These are phyloP conservation scores for Grosmannia clavigera DNA, from an alignment of 2,329 filamentous ascomycete species.

Conservation along the genomic window DNA sequence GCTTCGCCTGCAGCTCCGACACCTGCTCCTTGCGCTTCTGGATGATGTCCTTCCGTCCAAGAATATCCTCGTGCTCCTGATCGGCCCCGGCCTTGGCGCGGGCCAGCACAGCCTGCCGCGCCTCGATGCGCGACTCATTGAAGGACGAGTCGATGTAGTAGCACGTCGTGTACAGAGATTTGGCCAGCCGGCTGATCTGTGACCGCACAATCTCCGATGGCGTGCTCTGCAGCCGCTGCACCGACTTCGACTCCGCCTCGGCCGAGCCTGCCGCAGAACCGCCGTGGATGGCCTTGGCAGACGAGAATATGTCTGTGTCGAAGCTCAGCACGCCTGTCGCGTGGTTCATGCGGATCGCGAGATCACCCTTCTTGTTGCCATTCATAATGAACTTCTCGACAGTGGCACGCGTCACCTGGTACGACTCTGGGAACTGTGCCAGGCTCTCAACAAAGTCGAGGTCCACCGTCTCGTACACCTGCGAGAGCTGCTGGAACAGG, in stretches of 20 bases:
- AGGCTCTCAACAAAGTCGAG: conserved; percentile 86
- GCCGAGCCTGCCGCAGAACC: conserved; percentile 78
- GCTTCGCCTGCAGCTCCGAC: conserved; percentile 75
- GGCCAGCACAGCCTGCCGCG: conserved; percentile 66
- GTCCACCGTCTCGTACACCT: conserved; percentile 97
- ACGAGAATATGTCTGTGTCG: conserved; percentile 96
- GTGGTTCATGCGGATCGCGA: conserved; percentile 92
- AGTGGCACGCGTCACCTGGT: conserved; percentile 78
- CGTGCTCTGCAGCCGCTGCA: conserved; percentile 94
- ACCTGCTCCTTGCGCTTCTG: conserved; percentile 95
- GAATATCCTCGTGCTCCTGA: conserved; percentile 74
- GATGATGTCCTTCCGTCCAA: conserved; percentile 80
- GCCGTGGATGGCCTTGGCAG: conserved; percentile 79
- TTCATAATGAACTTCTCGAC: conserved; percentile 99
- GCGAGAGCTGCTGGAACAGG: conserved; percentile 96
- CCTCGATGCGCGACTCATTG: conserved; percentile 67
- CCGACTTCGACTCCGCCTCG: conserved; percentile 69
- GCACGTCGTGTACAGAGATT: conserved; percentile 83
- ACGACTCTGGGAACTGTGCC: conserved; percentile 90
- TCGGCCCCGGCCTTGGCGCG: conserved; percentile 82
- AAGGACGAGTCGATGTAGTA: conserved; percentile 90
- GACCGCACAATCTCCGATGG: conserved; percentile 95
- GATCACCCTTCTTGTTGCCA: conserved; percentile 98
- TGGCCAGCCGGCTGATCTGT: conserved; percentile 82
- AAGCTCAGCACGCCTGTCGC: conserved; percentile 92